Conservation (phyloP, 495 filamentous ascomycete genomes). For the Hypoxylon lienhwacheense region DNA sequence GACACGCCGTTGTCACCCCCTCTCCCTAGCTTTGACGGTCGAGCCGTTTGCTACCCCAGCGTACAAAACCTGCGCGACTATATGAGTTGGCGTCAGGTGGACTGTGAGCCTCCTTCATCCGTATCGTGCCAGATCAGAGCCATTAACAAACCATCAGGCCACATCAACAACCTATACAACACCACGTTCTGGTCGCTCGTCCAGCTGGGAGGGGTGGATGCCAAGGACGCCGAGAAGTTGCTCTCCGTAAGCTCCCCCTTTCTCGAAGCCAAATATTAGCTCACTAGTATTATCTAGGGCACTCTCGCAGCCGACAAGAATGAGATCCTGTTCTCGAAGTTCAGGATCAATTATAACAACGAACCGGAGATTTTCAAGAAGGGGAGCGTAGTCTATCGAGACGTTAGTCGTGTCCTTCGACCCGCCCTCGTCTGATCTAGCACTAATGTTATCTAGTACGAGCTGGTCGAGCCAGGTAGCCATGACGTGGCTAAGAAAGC, state of each 20-base stretch:
- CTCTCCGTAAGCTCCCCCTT: constrained; percentile 59
- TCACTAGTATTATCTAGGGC: constrained; percentile 58
- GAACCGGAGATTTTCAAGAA: constrained; percentile 91
- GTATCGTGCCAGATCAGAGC: not conserved
- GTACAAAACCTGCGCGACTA: constrained; percentile 83
- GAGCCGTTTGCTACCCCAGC: constrained; percentile 84
- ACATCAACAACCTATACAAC: constrained; percentile 98
- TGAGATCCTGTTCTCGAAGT: constrained; percentile 87
- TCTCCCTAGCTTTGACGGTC: constrained; percentile 86
- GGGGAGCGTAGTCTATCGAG: constrained; percentile 84
- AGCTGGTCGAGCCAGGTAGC: constrained; percentile 55
- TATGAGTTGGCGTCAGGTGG: constrained; percentile 94
- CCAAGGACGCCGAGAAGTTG: constrained; percentile 74
- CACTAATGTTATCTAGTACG: constrained; percentile 46
- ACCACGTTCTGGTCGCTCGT: constrained; percentile 94
- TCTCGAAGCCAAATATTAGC: not conserved
- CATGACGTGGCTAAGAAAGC: constrained; percentile 41
- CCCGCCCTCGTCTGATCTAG: not conserved
- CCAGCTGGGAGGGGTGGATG: constrained; percentile 70
- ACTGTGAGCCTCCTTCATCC: constrained; percentile 66
- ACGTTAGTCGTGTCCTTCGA: constrained; percentile 56
- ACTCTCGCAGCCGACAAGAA: constrained; percentile 87
- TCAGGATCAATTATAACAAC: constrained; percentile 96
- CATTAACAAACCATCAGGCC: constrained; percentile 55
- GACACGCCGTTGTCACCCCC: constrained; percentile 67